Percentiles rank a stretch among this genome's conserved stretches.
Conservation (phyloP, 2,329 filamentous ascomycete species). For the Allantophomopsis cytisporea region DNA sequence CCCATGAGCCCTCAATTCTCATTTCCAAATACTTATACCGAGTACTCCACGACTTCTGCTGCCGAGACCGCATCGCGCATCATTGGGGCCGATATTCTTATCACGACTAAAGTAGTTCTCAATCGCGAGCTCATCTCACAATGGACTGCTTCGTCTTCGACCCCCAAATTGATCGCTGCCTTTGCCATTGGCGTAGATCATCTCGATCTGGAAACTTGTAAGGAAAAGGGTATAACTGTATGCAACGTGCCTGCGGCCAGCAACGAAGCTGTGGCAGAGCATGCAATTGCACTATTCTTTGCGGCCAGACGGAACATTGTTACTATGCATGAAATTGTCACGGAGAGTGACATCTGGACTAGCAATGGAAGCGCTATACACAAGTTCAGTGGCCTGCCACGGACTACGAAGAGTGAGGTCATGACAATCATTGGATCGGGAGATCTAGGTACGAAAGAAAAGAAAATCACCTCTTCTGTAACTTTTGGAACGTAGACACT, state of each 20-base stretch:
- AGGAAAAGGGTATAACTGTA: constrained; percentile 18
- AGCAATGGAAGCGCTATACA: constrained; percentile 12
- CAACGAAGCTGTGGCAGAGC: constrained; percentile 20
- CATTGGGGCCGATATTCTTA: constrained; percentile 21
- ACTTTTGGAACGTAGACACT: too few species aligned
- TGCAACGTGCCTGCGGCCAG: constrained; percentile 23
- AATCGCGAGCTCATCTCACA: constrained; percentile 11
- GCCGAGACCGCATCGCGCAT: constrained; percentile 17
- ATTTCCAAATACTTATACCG: constrained; percentile 9
- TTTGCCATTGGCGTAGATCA: constrained; percentile 23
- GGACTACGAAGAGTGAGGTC: constrained; percentile 10
- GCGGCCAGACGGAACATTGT: constrained; percentile 21
- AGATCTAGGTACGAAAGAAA: constrained; percentile 8
- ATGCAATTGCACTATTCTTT: constrained; percentile 16
- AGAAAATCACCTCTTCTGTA: background rate
- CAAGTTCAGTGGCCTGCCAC: constrained; percentile 7
- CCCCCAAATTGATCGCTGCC: constrained; percentile 19
- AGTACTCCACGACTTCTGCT: constrained; percentile 4
- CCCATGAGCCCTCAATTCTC: background rate
- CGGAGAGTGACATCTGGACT: constrained; percentile 15
- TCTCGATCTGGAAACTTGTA: constrained; percentile 22
- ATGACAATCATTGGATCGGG: constrained; percentile 16
- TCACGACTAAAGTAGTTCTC: constrained; percentile 20
- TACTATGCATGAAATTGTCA: constrained; percentile 15
- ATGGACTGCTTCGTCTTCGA: constrained; percentile 6